phyloP scores from a whole-genome alignment of 2,329 filamentous ascomycete species.

The Aureobasidium sp. region DNA sequence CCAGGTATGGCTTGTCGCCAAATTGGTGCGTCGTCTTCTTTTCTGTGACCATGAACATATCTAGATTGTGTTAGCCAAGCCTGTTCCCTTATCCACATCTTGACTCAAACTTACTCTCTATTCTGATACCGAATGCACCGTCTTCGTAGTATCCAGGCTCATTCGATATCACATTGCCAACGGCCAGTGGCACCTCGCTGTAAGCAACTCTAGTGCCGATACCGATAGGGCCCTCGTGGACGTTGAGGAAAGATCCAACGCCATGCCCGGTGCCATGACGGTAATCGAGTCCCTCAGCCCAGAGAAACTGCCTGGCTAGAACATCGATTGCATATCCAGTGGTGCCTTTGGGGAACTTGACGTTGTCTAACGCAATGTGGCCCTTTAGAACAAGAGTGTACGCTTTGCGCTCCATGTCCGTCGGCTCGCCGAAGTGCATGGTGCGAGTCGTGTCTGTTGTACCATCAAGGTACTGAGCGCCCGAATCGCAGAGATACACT shows the following conservation, averaged over 20 bases:
- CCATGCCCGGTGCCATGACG: constrained; percentile 95
- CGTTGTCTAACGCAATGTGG: constrained; percentile 78
- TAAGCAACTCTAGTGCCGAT: constrained; percentile 90
- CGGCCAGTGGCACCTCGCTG: constrained; percentile 77
- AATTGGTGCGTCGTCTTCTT: constrained; percentile 82
- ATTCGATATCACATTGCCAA: constrained; percentile 94
- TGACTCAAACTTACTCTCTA: constrained; percentile 58
- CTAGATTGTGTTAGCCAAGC: constrained; percentile 25
- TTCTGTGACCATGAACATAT: constrained; percentile 85
- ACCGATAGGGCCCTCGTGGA: constrained; percentile 94
- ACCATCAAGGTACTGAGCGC: constrained; percentile 91
- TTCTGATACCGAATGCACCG: constrained; percentile 86
- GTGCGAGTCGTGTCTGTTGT: constrained; percentile 95
- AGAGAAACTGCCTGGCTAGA: constrained; percentile 83
- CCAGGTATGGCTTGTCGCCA: constrained; percentile 87
- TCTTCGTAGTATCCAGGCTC: constrained; percentile 97
- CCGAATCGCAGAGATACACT: constrained; percentile 93
- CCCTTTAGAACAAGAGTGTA: constrained; percentile 95
- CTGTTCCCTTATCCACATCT: no score
- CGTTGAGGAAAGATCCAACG: constrained; percentile 89
- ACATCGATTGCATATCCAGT: constrained; percentile 87
- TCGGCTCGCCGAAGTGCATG: constrained; percentile 81
- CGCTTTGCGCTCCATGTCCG: constrained; percentile 73
- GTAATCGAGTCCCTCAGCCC: constrained; percentile 90
- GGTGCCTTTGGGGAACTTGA: constrained; percentile 89